These are phyloP conservation scores for Xylariaceae sp. DNA, from an alignment of 2,329 filamentous ascomycete genomes.

Conservation along the genomic window DNA sequence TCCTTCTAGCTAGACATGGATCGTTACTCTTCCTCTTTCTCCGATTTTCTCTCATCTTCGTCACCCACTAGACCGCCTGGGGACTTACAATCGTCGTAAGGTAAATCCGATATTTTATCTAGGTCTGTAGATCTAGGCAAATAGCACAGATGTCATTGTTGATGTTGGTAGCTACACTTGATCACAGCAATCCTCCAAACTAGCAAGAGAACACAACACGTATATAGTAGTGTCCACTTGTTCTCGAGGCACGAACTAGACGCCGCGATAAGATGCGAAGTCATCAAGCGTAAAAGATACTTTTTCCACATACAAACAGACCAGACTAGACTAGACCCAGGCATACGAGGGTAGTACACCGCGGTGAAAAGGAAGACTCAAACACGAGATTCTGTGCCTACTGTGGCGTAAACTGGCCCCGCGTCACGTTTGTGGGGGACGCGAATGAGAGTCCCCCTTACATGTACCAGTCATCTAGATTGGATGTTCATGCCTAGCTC, in stretches of 20 bases:
- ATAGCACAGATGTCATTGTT: too few relatives aligned
- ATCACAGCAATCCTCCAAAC: neutral
- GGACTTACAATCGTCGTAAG: too few relatives aligned
- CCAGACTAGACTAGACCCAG: too few relatives aligned
- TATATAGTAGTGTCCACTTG: neutral
- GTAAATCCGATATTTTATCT: too few relatives aligned
- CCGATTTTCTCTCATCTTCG: neutral
- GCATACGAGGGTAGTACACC: neutral
- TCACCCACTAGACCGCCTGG: neutral
- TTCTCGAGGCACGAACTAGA: too few relatives aligned
- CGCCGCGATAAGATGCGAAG: too few relatives aligned
- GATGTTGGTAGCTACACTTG: too few relatives aligned
- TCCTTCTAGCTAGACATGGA: neutral
- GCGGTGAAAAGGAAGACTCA: neutral
- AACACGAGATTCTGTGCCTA: neutral
- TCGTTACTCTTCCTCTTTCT: neutral
- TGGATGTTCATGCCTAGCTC: neutral
- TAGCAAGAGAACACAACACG: neutral
- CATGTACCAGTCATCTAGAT: neutral
- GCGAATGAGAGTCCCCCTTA: neutral
- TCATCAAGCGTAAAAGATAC: neutral
- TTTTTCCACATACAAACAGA: neutral
- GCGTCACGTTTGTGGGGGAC: too few relatives aligned
- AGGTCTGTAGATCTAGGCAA: too few relatives aligned
- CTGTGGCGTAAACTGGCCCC: constrained; percentile 1